Conservation (phyloP, 495 filamentous ascomycete species). For the Aspergillus funiculosus region DNA sequence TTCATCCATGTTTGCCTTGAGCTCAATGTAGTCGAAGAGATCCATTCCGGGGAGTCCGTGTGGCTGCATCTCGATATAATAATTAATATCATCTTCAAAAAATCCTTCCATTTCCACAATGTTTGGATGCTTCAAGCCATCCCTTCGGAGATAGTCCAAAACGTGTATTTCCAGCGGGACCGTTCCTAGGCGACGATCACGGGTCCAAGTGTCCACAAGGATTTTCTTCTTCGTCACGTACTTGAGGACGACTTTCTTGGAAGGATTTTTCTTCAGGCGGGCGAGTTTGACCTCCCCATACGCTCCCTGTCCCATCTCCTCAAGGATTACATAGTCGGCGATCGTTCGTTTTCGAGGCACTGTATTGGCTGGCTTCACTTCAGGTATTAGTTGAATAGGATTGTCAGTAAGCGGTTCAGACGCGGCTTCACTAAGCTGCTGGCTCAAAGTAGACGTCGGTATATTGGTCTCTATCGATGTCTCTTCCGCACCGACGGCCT, state of each 20-base stretch:
- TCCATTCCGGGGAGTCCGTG: conserved; percentile 98
- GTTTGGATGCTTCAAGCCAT: conserved; percentile 84
- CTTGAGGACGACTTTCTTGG: conserved; percentile 87
- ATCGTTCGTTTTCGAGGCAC: conserved; percentile 67
- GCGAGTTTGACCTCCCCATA: conserved; percentile 97
- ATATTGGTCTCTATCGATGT: conserved; percentile 27
- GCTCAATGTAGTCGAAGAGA: conserved; percentile 97
- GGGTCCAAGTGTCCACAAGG: conserved; percentile 97
- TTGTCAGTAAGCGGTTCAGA: conserved; percentile 46
- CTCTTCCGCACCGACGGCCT: conserved; percentile 13
- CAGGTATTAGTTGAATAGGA: conserved; percentile 38
- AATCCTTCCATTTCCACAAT: conserved; percentile 99
- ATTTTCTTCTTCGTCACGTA: conserved; percentile 97
- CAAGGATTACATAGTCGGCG: conserved; percentile 82
- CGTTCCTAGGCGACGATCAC: conserved; percentile 89
- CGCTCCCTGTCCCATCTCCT: conserved; percentile 98
- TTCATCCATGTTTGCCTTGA: conserved; percentile 95
- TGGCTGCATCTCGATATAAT: conserved; percentile 98
- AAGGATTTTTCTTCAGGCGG: conserved; percentile 69
- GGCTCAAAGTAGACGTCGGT: conserved; percentile 65
- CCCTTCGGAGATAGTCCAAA: conserved; percentile 83
- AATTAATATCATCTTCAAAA: conserved; percentile 96
- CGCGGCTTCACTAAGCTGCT: conserved; percentile 70
- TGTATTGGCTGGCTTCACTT: conserved; percentile 30
- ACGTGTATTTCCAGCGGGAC: conserved; percentile 98